Base-by-base conservation (phyloP, 1,284 basidiomycete species). In the Tilletia walkeri region DNA sequence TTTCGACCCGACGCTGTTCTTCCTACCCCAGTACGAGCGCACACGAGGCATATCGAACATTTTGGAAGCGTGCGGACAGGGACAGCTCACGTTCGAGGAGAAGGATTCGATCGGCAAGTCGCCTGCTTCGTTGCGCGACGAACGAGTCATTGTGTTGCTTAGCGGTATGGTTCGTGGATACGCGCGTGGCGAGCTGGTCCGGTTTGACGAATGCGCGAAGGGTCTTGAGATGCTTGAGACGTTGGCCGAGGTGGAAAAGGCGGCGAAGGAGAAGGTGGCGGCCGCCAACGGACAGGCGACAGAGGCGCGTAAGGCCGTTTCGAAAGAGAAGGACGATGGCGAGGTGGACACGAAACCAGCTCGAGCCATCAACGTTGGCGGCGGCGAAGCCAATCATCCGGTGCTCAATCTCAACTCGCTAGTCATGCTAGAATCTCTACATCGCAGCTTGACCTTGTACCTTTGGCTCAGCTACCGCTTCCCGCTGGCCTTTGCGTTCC, bases 381-480 rank as follows among this genome's bases (percentile, higher is more conserved):
- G 24, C 24, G 24, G 24, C 24, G 24, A 30, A 30, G 24, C 24
- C 24, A 30, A 30, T 30, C 76, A 1, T 4, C 66, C 2, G 34
- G 67, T 79, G 34, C 67, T 78, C 67, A 76, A 78, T 69, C 71
- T 79, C 54, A 77, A 83, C 0, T 81, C 84, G 7, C 82, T 90
- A 66, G 75, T 78, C 66, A 78, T 83, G n/a, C 86, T 98, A 48
- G 95, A 98, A 84, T 87, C 87, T 2, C 84, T 94, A 69, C 95
- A 98, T 84, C 91, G 91, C 77, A 85, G 89, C n/a, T 82, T 95
- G 36, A 89, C 91, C 18, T 78, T 92, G 20, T 98, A 98, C 84
- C 86, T 93, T 68, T 99, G 95, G 95, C 87, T 96, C 70, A 87
- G 87, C 30, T 90, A 89, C 84, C 89, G 95, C n/a, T 87, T 90